Evolutionary conservation across 2,329 filamentous ascomycete genomes (phyloP).

Genomic region (Pestalotiopsis sp.): DNA sequence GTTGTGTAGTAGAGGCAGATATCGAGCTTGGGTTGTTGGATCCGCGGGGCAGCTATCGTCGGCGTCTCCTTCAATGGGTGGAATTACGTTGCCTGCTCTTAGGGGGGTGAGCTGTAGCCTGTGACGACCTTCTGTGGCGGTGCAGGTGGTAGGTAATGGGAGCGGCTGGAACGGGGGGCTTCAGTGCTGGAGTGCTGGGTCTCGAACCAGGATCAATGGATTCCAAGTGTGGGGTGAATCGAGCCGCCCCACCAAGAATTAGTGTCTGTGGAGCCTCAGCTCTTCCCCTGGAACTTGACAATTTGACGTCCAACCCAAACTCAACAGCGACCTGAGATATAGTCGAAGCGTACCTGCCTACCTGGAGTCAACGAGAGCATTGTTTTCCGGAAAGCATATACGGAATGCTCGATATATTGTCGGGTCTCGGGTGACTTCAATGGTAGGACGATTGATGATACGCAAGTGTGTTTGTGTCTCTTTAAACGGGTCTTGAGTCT

Average conservation of each 20-base stretch:
- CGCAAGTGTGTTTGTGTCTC: too few species aligned
- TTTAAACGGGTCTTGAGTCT: too few species aligned
- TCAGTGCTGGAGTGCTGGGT: background rate
- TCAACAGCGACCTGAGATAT: background rate
- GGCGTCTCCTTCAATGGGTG: background rate
- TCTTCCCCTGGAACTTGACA: background rate
- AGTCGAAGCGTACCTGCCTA: background rate
- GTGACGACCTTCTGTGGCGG: constrained; percentile 14
- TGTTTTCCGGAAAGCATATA: too few species aligned
- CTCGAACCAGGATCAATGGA: background rate
- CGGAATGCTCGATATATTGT: too few species aligned
- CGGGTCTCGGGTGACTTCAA: too few species aligned
- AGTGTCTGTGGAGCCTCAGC: background rate
- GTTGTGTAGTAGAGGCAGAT: background rate
- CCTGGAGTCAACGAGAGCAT: too few species aligned
- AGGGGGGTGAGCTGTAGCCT: constrained; percentile 4
- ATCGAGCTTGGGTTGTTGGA: background rate
- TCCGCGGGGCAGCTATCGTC: constrained; percentile 9
- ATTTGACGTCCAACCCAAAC: background rate
- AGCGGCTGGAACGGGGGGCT: background rate
- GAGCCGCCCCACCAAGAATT: background rate
- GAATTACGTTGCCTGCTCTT: background rate
- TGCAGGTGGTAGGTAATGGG: background rate
- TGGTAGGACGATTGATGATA: too few species aligned
- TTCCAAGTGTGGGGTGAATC: background rate